A percentile compares a stretch with the other conserved stretches of the same genome.
Evolutionary conservation across 1,284 basidiomycete species (phyloP).

Genomic region (Cystobasidiaceae sp.): DNA sequence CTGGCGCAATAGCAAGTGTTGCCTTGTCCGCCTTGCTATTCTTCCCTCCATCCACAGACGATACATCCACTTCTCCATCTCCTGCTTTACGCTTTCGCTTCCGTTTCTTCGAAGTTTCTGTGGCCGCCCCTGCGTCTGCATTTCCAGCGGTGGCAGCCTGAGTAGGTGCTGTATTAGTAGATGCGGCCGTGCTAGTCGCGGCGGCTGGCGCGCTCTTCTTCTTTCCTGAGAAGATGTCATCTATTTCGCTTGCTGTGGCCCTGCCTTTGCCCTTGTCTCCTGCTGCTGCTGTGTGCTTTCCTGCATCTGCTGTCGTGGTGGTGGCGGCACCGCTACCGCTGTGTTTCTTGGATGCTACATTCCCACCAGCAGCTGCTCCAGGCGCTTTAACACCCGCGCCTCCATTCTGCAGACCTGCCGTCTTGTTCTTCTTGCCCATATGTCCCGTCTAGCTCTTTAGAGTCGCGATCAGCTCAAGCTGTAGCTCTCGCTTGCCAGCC

Average conservation of each 20-base stretch:
- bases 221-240: conserved; percentile 40
- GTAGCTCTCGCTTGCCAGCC: not conserved
- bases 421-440: not conserved
- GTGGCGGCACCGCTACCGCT: not conserved
- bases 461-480: not conserved
- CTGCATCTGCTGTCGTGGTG: not conserved
- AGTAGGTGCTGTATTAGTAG: not conserved
- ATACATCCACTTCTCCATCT: not conserved
- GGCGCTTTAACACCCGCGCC: not conserved
- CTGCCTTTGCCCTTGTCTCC: conserved; percentile 25
- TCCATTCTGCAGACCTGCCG: not conserved
- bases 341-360: not conserved
- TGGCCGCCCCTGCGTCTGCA: not conserved
- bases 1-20: no score
- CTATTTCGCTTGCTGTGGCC: conserved; percentile 36
- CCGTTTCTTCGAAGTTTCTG: not conserved
- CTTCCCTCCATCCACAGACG: not conserved
- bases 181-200: not conserved
- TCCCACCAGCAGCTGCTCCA: not conserved
- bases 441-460: not conserved
- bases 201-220: conserved; percentile 1
- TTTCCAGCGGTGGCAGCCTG: not conserved
- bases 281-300: not conserved
- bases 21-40: not conserved
- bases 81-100: not conserved